phyloP scores from a whole-genome alignment of 2,329 filamentous ascomycete species.

The Colletotrichum tabaci region DNA sequence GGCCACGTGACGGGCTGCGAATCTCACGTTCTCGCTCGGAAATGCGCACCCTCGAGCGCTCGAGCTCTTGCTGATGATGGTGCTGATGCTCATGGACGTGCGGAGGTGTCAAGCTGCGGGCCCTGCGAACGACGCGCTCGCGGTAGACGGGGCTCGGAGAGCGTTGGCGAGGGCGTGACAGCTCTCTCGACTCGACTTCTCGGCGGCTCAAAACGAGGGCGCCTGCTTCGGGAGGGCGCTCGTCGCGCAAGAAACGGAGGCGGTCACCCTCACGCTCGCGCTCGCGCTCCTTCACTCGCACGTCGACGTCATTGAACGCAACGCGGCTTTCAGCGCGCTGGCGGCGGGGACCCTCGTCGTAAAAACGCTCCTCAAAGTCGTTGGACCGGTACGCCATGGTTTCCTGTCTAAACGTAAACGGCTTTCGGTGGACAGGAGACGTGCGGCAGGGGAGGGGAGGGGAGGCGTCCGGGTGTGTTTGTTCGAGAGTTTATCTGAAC shows the following conservation, averaged over 20 bases:
- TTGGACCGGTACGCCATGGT: slow-evolving; percentile 36
- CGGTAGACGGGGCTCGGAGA: slow-evolving; percentile 57
- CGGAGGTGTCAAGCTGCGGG: slow-evolving; percentile 60
- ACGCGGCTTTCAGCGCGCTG: slow-evolving; percentile 42
- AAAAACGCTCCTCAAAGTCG: slow-evolving; percentile 44
- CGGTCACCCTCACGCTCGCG: slow-evolving; percentile 54
- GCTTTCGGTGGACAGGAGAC: slow-evolving; percentile 18
- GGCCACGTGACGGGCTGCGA: slow-evolving; percentile 56
- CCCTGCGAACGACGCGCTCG: slow-evolving; percentile 58
- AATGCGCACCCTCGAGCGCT: slow-evolving; percentile 56
- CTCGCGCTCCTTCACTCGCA: slow-evolving; percentile 61
- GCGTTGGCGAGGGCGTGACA: slow-evolving; percentile 60
- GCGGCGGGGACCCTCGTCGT: slow-evolving; percentile 52
- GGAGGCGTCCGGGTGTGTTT: slow-evolving; percentile 16
- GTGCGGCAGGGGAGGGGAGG: slow-evolving; percentile 9
- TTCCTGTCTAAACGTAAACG: slow-evolving; percentile 12
- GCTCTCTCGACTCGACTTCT: slow-evolving; percentile 69
- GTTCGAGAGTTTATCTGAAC: slow-evolving; percentile 25
- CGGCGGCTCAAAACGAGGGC: slow-evolving; percentile 69
- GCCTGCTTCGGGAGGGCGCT: slow-evolving; percentile 63
- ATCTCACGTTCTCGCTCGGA: slow-evolving; percentile 56
- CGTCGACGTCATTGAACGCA: slow-evolving; percentile 52
- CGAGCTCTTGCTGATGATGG: slow-evolving; percentile 48
- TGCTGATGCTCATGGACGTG: slow-evolving; percentile 41
- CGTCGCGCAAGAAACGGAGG: slow-evolving; percentile 66